phyloP scores from a whole-genome alignment of 2,329 filamentous ascomycete species.

The Cyanodermella asteris region DNA sequence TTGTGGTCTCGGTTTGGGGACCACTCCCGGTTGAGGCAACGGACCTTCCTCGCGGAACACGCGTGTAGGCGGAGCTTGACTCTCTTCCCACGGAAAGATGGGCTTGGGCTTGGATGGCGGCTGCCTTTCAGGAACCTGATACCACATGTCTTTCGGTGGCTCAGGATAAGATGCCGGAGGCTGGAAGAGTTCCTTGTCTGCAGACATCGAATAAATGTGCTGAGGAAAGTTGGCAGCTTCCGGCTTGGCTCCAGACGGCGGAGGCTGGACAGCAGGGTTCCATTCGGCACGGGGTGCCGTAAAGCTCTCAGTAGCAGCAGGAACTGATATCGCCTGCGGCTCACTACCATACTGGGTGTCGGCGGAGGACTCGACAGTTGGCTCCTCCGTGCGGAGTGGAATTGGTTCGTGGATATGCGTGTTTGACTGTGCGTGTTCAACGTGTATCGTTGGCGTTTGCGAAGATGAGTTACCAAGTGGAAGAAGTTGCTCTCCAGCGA shows the following conservation, averaged over 20 bases:
- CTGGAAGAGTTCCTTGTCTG: constrained; percentile 51
- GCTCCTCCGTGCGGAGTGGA: too few species aligned
- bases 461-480: too few species aligned
- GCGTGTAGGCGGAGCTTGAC: constrained; percentile 36
- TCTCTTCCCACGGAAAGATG: constrained; percentile 80
- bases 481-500: too few species aligned
- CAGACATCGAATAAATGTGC: constrained; percentile 65
- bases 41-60: constrained; percentile 19
- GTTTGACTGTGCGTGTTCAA: too few species aligned
- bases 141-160: constrained; percentile 74
- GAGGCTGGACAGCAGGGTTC: constrained; percentile 42
- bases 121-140: constrained; percentile 45
- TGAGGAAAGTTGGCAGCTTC: constrained; percentile 70
- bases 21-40: constrained; percentile 6
- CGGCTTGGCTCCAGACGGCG: constrained; percentile 45
- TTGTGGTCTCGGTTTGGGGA: constrained; percentile 4
- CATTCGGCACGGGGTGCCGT: constrained; percentile 37
- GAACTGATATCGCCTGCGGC: constrained; percentile 29
- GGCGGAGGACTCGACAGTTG: too few species aligned
- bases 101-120: constrained; percentile 37
- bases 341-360: constrained; percentile 23
- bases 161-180: constrained; percentile 59
- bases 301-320: too few species aligned
- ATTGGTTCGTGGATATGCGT: too few species aligned
- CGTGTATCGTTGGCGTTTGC: too few species aligned